Evolutionary conservation across 2,329 filamentous ascomycete species (phyloP).

Genomic region (Knufia fluminis): DNA sequence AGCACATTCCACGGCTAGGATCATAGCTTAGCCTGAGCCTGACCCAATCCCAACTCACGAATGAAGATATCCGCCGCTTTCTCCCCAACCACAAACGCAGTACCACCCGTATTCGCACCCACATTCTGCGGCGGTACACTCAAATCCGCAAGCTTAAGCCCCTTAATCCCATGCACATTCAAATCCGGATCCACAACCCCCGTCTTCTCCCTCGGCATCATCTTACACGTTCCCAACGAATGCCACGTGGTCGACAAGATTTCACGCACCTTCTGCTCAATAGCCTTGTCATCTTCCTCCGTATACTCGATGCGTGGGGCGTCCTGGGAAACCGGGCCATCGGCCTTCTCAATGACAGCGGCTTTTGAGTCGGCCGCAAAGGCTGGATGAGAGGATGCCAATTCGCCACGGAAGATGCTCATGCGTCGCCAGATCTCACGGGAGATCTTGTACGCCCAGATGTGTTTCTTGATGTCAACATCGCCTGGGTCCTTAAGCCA

Average conservation of each 20-base stretch:
- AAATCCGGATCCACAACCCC: constrained; percentile 38
- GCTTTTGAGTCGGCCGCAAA: constrained; percentile 40
- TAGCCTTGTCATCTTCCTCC: constrained; percentile 39
- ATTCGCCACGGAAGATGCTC: constrained; percentile 39
- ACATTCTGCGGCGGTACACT: constrained; percentile 28
- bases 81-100: constrained; percentile 41
- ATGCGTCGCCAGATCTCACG: constrained; percentile 53
- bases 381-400: constrained; percentile 30
- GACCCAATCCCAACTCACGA: constrained; percentile 24
- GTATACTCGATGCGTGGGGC: constrained; percentile 40
- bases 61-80: constrained; percentile 29
- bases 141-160: constrained; percentile 31
- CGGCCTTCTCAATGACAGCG: constrained; percentile 21
- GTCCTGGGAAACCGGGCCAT: constrained; percentile 20
- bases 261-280: constrained; percentile 28
- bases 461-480: constrained; percentile 49
- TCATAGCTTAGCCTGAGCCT: no score
- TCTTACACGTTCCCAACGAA: constrained; percentile 33
- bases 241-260: constrained; percentile 17
- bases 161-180: constrained; percentile 35
- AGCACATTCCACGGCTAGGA: no score
- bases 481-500: constrained; percentile 44
- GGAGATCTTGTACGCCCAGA: constrained; percentile 58
- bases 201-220: constrained; percentile 33
- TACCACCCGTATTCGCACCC: constrained; percentile 36